These are phyloP conservation scores for Anisogramma anomala DNA, from an alignment of 2,329 filamentous ascomycete species.

Conservation along the genomic window DNA sequence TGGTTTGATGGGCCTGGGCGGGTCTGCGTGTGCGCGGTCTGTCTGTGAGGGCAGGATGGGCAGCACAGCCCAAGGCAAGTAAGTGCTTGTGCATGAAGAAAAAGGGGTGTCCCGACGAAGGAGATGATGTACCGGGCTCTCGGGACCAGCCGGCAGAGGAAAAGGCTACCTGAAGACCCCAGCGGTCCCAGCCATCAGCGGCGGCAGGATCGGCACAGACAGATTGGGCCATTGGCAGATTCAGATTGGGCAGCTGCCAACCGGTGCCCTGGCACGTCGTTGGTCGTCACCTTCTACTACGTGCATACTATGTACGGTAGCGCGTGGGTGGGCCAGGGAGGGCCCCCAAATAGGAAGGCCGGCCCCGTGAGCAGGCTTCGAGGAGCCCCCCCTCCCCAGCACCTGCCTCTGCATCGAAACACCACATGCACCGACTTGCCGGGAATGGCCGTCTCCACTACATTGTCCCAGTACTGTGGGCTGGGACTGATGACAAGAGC, in stretches of 20 bases:
- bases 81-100: neutral
- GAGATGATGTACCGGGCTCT: neutral
- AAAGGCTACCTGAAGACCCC: too few species aligned
- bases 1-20: neutral
- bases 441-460: neutral
- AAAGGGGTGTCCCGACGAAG: neutral
- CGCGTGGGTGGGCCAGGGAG: too few species aligned
- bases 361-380: too few species aligned
- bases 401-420: neutral
- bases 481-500: neutral
- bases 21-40: neutral
- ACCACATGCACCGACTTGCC: neutral
- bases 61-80: neutral
- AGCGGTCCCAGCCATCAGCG: too few species aligned
- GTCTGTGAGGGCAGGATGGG: neutral
- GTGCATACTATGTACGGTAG: too few species aligned
- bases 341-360: too few species aligned
- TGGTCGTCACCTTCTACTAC: too few species aligned
- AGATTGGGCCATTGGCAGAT: too few species aligned
- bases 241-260: too few species aligned
- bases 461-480: conserved; percentile 1
- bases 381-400: neutral
- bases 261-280: too few species aligned
- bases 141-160: neutral
- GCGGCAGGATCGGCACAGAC: too few species aligned